phyloP scores from a whole-genome alignment of 805 yeast genomes.

The Kluyveromyces siamensis region DNA sequence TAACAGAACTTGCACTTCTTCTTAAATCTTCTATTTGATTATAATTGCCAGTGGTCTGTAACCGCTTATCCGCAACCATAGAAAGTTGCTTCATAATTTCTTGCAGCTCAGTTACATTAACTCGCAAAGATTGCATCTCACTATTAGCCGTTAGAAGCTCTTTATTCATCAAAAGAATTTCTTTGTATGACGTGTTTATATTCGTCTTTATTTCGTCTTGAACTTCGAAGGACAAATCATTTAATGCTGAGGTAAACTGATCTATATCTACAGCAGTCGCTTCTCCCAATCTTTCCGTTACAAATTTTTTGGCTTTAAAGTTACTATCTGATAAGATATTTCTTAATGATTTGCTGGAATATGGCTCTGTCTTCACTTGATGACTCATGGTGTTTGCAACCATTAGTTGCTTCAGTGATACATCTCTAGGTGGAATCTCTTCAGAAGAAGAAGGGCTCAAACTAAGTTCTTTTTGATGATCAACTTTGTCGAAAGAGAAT shows the following conservation, averaged over 20 bases:
- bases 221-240: constrained; percentile 39
- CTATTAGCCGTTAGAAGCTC: constrained; percentile 56
- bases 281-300: constrained; percentile 42
- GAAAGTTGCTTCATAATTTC: constrained; percentile 51
- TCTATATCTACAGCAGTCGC: constrained; percentile 70
- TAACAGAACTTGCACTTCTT: constrained; percentile 3
- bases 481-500: not conserved
- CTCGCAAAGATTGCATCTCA: constrained; percentile 54
- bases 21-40: not conserved
- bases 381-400: constrained; percentile 1
- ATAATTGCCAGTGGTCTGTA: constrained; percentile 34
- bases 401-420: not conserved
- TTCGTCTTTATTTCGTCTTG: constrained; percentile 49
- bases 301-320: constrained; percentile 41
- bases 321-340: constrained; percentile 30
- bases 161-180: constrained; percentile 48
- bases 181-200: constrained; percentile 54
- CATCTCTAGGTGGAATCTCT: not conserved
- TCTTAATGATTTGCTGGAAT: constrained; percentile 16
- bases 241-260: constrained; percentile 49
- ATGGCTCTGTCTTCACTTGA: constrained; percentile 1
- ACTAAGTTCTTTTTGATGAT: not conserved
- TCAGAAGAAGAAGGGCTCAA: not conserved
- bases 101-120: constrained; percentile 48
- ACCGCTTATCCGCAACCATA: constrained; percentile 49